Percentiles rank a stretch among this genome's conserved stretches.
Conservation (phyloP, 1,284 basidiomycete genomes). For the Tylopilus sp. region DNA sequence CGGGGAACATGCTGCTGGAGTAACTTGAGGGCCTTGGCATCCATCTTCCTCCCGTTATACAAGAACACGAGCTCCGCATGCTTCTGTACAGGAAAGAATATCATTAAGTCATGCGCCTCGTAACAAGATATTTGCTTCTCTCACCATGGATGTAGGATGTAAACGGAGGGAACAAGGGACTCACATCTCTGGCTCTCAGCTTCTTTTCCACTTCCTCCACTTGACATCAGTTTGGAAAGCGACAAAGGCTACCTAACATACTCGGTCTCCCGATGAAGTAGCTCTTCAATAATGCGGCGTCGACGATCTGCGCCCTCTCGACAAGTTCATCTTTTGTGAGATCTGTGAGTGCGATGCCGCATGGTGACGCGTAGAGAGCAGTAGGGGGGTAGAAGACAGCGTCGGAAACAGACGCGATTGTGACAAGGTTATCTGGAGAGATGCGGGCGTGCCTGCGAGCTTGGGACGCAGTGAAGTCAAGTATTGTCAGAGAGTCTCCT, state of each 20-base stretch:
- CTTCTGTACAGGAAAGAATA: constrained; percentile 66
- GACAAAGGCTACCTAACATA: constrained; percentile 89
- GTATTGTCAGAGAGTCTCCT: constrained; percentile 76
- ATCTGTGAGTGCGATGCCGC: constrained; percentile 71
- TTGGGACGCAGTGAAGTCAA: constrained; percentile 91
- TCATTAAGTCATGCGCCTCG: background rate
- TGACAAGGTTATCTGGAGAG: constrained; percentile 77
- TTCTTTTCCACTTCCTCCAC: constrained; percentile 95
- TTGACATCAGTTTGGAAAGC: constrained; percentile 97
- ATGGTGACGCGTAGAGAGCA: constrained; percentile 81
- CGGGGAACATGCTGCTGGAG: constrained; percentile 71
- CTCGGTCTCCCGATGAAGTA: constrained; percentile 89
- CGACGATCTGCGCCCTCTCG: constrained; percentile 92
- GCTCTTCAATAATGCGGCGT: constrained; percentile 95
- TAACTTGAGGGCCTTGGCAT: constrained; percentile 87
- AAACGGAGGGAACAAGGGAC: constrained; percentile 24
- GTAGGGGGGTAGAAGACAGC: constrained; percentile 74
- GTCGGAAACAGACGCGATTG: constrained; percentile 71
- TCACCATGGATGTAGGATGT: background rate
- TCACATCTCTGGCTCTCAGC: constrained; percentile 82
- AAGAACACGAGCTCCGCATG: constrained; percentile 91
- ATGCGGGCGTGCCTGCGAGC: constrained; percentile 78
- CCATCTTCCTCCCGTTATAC: constrained; percentile 97
- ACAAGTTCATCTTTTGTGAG: constrained; percentile 86
- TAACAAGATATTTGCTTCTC: background rate